Evolutionary conservation across 305 asterid species (phyloP).

Genomic region (Solanum hybrid): DNA sequence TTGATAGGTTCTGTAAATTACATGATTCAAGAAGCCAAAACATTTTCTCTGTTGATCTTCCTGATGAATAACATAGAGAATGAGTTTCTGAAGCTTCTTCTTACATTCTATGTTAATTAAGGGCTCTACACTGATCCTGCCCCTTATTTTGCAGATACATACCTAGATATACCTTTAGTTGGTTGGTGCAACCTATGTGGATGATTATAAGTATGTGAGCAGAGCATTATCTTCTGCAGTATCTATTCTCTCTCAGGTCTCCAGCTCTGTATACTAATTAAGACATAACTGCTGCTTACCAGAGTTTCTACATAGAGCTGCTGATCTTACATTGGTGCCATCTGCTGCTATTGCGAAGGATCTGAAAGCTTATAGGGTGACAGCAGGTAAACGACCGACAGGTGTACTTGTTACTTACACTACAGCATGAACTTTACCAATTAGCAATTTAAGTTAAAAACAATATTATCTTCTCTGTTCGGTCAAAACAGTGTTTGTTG

Average conservation of each 20-base stretch:
- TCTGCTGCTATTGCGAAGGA: constrained; percentile 97
- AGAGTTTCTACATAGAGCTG: constrained; percentile 96
- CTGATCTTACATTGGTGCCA: constrained; percentile 94
- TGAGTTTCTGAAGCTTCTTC: not conserved
- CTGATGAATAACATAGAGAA: not conserved
- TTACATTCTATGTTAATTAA: not conserved
- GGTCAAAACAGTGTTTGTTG: not conserved
- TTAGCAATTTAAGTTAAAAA: not conserved
- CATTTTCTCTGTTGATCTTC: not conserved
- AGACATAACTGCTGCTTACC: constrained; percentile 14
- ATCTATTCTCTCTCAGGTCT: not conserved
- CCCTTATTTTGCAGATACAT: constrained; percentile 56
- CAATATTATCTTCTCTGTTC: not conserved
- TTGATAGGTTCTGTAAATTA: not conserved
- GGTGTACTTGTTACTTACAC: not conserved
- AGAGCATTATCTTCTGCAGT: not conserved
- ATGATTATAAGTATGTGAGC: constrained; percentile 58
- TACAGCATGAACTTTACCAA: not conserved
- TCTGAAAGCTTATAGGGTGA: constrained; percentile 66
- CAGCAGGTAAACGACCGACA: constrained; percentile 47
- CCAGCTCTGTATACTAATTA: constrained; percentile 3
- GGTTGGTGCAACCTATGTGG: constrained; percentile 99
- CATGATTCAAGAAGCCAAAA: not conserved
- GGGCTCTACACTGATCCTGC: constrained; percentile 25
- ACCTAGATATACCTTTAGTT: constrained; percentile 92